Evolutionary conservation across 2,329 filamentous ascomycete genomes (phyloP).

Genomic region (Spiromastix sp.): DNA sequence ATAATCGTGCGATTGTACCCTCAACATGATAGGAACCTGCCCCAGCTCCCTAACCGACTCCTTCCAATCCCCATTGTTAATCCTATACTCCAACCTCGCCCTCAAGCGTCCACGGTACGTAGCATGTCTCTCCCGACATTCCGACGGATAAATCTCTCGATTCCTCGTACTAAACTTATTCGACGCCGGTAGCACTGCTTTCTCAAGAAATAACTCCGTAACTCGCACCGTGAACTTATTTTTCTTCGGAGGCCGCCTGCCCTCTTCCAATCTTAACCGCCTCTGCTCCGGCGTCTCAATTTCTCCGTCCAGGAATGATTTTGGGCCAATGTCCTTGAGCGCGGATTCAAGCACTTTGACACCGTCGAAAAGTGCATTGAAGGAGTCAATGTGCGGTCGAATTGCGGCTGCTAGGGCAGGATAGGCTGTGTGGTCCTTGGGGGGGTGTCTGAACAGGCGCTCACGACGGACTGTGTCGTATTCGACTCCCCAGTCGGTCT

Average conservation of each 20-base stretch:
- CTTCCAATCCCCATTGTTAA: slow-evolving; percentile 78
- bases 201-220: slow-evolving; percentile 73
- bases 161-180: slow-evolving; percentile 75
- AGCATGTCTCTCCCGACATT: slow-evolving; percentile 87
- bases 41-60: slow-evolving; percentile 80
- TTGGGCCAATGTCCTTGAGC: slow-evolving; percentile 80
- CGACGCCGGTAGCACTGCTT: slow-evolving; percentile 63
- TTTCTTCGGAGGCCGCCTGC: slow-evolving; percentile 41
- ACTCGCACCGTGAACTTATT: slow-evolving; percentile 72
- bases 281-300: slow-evolving; percentile 30
- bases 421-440: slow-evolving; percentile 77
- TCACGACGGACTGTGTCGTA: slow-evolving; percentile 82
- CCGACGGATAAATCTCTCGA: slow-evolving; percentile 78
- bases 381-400: slow-evolving; percentile 86
- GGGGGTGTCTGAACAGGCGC: slow-evolving; percentile 78
- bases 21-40: slow-evolving; percentile 85
- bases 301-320: slow-evolving; percentile 75
- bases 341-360: slow-evolving; percentile 65
- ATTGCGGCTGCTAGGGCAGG: slow-evolving; percentile 78
- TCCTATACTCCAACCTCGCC: slow-evolving; percentile 69
- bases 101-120: slow-evolving; percentile 83
- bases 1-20: too few species aligned
- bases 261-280: slow-evolving; percentile 39
- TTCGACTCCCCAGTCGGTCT: slow-evolving; percentile 69
- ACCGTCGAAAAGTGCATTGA: slow-evolving; percentile 76